A percentile compares a stretch with the other conserved stretches of the same genome.
These are phyloP conservation scores for Bruguiera sexangula DNA, from an alignment of 345 rosid genomes.

Conservation along the genomic window DNA sequence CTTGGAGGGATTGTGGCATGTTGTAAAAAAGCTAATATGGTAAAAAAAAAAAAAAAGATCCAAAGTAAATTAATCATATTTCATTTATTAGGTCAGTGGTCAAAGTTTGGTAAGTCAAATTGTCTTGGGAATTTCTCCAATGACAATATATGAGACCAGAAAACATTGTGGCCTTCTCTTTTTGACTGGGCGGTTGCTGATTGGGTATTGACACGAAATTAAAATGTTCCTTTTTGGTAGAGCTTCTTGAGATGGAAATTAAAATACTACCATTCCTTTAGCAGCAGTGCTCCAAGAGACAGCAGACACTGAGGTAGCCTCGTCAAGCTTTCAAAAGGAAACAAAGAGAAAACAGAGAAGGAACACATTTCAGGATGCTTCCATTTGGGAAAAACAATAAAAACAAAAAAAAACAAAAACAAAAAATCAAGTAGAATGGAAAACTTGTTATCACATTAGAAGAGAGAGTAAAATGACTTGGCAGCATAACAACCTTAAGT, in stretches of 20 bases:
- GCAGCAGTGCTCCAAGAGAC: conserved; percentile 43
- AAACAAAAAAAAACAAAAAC: conserved; percentile 3
- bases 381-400: not conserved
- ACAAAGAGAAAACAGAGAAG: not conserved
- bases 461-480: too few species aligned
- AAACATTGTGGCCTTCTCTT: not conserved
- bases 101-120: not conserved
- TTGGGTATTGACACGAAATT: not conserved
- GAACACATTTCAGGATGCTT: not conserved
- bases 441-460: too few species aligned
- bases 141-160: not conserved
- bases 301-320: conserved; percentile 43
- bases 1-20: too few species aligned
- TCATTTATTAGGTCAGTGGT: too few species aligned
- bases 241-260: not conserved
- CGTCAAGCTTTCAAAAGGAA: conserved; percentile 35
- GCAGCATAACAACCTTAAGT: conserved; percentile 43
- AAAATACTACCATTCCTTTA: conserved; percentile 54
- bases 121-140: not conserved
- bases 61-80: too few species aligned
- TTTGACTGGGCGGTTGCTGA: not conserved
- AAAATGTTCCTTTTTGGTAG: not conserved
- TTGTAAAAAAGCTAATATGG: too few species aligned
- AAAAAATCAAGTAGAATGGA: not conserved
- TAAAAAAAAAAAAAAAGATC: too few species aligned